These are phyloP conservation scores for Magnolia sinica DNA, from an alignment of 164 flowering plant genomes.

Conservation along the genomic window DNA sequence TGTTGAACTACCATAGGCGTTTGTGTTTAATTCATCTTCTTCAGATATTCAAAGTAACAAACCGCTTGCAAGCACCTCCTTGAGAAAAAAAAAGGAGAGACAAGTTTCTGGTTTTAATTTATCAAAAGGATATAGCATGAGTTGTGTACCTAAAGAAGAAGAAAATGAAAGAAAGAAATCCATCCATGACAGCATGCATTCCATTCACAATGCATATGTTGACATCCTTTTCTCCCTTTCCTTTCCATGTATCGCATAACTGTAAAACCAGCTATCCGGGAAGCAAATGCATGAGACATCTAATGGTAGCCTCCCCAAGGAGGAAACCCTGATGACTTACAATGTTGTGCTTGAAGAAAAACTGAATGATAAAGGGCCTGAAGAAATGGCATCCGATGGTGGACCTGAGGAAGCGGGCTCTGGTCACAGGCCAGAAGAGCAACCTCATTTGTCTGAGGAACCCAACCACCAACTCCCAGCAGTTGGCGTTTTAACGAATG, in stretches of 20 bases:
- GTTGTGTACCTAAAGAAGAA: neutral
- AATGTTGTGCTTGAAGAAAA: neutral
- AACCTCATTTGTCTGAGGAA: conserved; percentile 2
- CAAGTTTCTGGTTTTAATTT: neutral
- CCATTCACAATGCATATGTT: neutral
- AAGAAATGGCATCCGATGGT: neutral
- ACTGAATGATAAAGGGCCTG: conserved; percentile 1
- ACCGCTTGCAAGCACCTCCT: neutral
- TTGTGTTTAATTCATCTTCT: neutral
- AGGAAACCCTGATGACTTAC: conserved; percentile 1
- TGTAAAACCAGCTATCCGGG: conserved; percentile 20
- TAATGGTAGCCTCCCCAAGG: conserved; percentile 9
- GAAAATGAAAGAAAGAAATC: neutral
- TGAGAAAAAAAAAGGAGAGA: neutral
- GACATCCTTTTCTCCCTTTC: neutral
- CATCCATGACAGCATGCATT: conserved; percentile 3
- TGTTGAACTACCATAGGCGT: neutral
- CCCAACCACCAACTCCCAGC: conserved; percentile 8
- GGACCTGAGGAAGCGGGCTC: conserved; percentile 4
- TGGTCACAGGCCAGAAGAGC: conserved; percentile 2
- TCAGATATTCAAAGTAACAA: neutral
- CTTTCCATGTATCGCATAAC: conserved; percentile 5
- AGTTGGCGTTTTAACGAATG: conserved; percentile 23
- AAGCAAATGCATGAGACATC: conserved; percentile 22
- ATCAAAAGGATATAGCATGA: neutral